These are phyloP conservation scores for Fusarium udum DNA, from an alignment of 2,329 filamentous ascomycete genomes.

Conservation along the genomic window DNA sequence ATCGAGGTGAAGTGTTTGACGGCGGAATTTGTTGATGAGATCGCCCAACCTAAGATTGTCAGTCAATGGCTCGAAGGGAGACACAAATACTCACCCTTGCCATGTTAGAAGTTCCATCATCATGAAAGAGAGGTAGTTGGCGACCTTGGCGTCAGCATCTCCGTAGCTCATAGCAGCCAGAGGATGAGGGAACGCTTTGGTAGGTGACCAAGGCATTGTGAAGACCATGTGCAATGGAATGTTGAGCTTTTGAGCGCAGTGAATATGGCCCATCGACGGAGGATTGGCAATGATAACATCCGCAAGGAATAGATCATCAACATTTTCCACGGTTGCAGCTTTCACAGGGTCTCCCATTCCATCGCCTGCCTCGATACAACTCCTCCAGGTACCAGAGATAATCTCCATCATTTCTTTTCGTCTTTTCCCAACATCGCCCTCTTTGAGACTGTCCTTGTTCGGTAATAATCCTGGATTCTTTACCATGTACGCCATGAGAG, in stretches of 20 bases:
- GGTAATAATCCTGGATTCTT: constrained; percentile 53
- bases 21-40: constrained; percentile 75
- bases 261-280: constrained; percentile 61
- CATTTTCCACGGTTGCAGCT: constrained; percentile 40
- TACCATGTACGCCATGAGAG: constrained; percentile 56
- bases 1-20: constrained; percentile 69
- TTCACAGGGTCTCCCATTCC: constrained; percentile 43
- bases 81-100: constrained; percentile 62
- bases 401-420: constrained; percentile 52
- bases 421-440: constrained; percentile 49
- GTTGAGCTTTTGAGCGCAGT: constrained; percentile 59
- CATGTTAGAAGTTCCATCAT: constrained; percentile 78
- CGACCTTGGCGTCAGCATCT: constrained; percentile 34
- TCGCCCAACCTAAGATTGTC: constrained; percentile 63
- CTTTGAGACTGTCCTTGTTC: constrained; percentile 47
- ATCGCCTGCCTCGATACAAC: constrained; percentile 50
- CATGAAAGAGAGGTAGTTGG: constrained; percentile 40
- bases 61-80: background rate
- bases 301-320: constrained; percentile 58
- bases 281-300: constrained; percentile 65
- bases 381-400: constrained; percentile 49
- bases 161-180: constrained; percentile 51
- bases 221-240: constrained; percentile 63
- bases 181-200: constrained; percentile 48
- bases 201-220: constrained; percentile 78